A percentile compares a stretch with the other conserved stretches of the same genome.
Evolutionary conservation across 2,329 filamentous ascomycete genomes (phyloP).

Genomic region (Aspergillus sp.): DNA sequence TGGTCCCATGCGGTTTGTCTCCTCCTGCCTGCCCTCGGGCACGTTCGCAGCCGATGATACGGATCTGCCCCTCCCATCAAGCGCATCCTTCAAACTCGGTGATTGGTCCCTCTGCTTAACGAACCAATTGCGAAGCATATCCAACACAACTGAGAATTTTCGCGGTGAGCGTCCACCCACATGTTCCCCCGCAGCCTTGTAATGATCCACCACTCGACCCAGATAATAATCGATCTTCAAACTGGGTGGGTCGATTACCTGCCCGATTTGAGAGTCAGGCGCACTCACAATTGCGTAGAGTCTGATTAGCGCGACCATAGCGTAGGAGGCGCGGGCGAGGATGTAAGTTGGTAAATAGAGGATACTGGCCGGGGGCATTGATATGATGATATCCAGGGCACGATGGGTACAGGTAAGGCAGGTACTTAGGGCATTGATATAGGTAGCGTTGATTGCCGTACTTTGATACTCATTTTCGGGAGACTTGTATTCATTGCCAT

Average conservation of each 20-base stretch:
- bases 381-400: constrained; percentile 59
- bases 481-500: constrained; percentile 36
- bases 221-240: constrained; percentile 62
- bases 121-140: constrained; percentile 66
- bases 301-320: constrained; percentile 65
- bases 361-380: constrained; percentile 53
- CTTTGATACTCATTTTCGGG: constrained; percentile 15
- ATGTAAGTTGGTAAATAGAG: constrained; percentile 63
- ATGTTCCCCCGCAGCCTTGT: constrained; percentile 56
- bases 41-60: neutral
- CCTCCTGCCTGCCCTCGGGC: neutral
- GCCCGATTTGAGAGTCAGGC: constrained; percentile 60
- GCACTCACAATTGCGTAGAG: constrained; percentile 62
- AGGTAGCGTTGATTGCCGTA: constrained; percentile 47
- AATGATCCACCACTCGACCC: constrained; percentile 62
- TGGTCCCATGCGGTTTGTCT: constrained; percentile 11
- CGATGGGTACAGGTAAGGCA: constrained; percentile 61
- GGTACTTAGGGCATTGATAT: constrained; percentile 61
- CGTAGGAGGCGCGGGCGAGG: constrained; percentile 66
- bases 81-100: constrained; percentile 17
- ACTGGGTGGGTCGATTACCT: constrained; percentile 60
- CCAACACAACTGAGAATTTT: constrained; percentile 65
- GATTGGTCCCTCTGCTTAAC: constrained; percentile 40
- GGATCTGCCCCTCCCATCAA: constrained; percentile 7
- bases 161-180: constrained; percentile 59